Evolutionary conservation across 2,329 filamentous ascomycete genomes (phyloP), one percentile per base, ranked within the genome.

Genomic region (Ceratocystiopsis sp.): DNA sequence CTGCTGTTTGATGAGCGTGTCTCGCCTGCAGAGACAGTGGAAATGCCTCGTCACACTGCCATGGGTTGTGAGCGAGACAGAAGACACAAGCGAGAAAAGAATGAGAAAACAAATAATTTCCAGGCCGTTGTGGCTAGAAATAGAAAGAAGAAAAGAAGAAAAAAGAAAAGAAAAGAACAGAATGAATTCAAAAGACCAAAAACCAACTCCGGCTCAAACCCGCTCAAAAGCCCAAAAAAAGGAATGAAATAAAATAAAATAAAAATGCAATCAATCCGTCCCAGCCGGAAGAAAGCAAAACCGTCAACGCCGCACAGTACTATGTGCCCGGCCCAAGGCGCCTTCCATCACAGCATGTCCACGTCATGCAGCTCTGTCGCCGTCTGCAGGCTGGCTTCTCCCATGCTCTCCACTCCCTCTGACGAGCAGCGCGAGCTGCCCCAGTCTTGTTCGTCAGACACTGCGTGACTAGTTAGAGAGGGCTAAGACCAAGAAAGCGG

Each of bases 391-490:
- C 59, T 59, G 44, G 66, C 56, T 42, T 68, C 68, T 36, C 62
- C 61, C 42, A 71, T 55, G 48, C 65, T 65, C 45, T 72, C 71
- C 54, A 71, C 61, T 45, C 64, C 65, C 32, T 74, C 71, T 8
- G 71, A 75, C 40, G 71, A 74, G 38, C 56, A 67, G 50, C 61
- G 62, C 38, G 66, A 74, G 50, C 65, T 65, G 50, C 71, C 68
- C 71, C 71, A 75, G 46, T 73, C 70, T 71, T 57, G 46, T 32
- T 43, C 41, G 38, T 43, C 41, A 21, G 48, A 45, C 43, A 38
- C 39, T 48, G 21, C 25, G 25, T 11, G 25, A 29, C 25, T 11
- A 29, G 25, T 29, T 29, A 29, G 25, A 29, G 6, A 11, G n/a
- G n/a, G n/a, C n/a, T n/a, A n/a, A n/a, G n/a, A 10, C 37, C 7